Evolutionary conservation across 805 yeast species (phyloP).

Genomic region (Spencermartinsiella europaea): DNA sequence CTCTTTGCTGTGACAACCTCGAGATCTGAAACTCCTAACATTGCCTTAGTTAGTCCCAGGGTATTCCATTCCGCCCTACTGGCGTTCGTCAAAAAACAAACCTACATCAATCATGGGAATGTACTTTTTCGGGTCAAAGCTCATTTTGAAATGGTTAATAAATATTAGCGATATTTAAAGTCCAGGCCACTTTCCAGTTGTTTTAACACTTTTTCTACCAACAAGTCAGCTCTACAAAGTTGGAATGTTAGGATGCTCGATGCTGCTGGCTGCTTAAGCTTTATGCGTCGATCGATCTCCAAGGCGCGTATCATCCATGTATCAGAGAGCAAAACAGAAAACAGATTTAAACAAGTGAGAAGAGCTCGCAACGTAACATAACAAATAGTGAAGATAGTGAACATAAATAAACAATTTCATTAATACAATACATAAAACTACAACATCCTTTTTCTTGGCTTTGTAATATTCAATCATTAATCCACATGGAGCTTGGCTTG

Average conservation of each 20-base stretch:
- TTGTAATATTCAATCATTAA: neutral
- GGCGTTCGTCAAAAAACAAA: too few relatives aligned
- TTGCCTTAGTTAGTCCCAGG: conserved; percentile 45
- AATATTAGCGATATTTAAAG: neutral
- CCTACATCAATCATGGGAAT: conserved; percentile 63
- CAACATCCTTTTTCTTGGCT: too few relatives aligned
- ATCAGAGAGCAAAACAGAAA: neutral
- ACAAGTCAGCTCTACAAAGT: too few relatives aligned
- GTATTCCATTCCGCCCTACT: neutral
- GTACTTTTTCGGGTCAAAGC: conserved; percentile 35
- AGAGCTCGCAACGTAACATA: too few relatives aligned
- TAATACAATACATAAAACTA: neutral
- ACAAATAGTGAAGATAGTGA: too few relatives aligned
- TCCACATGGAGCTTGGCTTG: neutral
- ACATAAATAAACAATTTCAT: neutral
- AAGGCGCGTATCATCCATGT: neutral
- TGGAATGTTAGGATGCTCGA: too few relatives aligned
- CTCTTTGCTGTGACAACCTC: conserved; percentile 66
- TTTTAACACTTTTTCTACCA: too few relatives aligned
- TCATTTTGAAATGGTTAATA: conserved; percentile 1
- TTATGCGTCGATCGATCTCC: too few relatives aligned
- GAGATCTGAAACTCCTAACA: conserved; percentile 63
- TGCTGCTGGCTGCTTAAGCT: too few relatives aligned
- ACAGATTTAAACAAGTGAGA: neutral
- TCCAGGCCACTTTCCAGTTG: too few relatives aligned